A percentile compares a stretch with the other conserved stretches of the same genome.
These are phyloP conservation scores for Alternaria rosae DNA, from an alignment of 2,329 filamentous ascomycete genomes.

Conservation along the genomic window DNA sequence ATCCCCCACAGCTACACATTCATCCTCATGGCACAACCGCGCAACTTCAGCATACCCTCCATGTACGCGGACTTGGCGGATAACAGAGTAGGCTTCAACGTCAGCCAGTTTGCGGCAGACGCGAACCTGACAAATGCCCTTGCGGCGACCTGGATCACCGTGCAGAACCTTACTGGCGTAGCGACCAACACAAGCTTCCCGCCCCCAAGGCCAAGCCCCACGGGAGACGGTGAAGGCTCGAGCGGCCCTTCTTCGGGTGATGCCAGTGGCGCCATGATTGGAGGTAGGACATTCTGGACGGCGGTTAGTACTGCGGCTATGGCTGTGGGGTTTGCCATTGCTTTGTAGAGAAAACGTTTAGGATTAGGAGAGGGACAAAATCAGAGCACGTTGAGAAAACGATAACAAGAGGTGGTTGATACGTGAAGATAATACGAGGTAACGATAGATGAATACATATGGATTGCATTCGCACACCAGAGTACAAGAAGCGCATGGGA, in stretches of 20 bases:
- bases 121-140: slow-evolving; percentile 38
- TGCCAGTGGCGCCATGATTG: slow-evolving; percentile 13
- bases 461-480: neutral
- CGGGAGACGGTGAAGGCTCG: neutral
- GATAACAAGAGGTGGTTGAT: neutral
- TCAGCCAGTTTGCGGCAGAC: slow-evolving; percentile 44
- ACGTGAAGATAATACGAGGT: neutral
- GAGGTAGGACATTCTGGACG: slow-evolving; percentile 9
- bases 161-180: slow-evolving; percentile 39
- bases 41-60: slow-evolving; percentile 35
- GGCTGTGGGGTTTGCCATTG: slow-evolving; percentile 29
- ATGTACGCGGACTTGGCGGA: slow-evolving; percentile 36
- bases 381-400: neutral
- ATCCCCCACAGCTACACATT: slow-evolving; percentile 40
- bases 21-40: slow-evolving; percentile 37
- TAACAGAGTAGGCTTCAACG: slow-evolving; percentile 45
- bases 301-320: slow-evolving; percentile 18
- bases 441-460: neutral
- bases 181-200: slow-evolving; percentile 27
- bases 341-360: slow-evolving; percentile 18
- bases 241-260: slow-evolving; percentile 11
- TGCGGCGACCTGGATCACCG: slow-evolving; percentile 51
- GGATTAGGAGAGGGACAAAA: neutral
- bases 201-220: slow-evolving; percentile 26
- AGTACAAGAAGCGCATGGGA: neutral